Conservation (phyloP, 371 early-diverging fungal genomes). For the Actinomortierella ambigua region DNA sequence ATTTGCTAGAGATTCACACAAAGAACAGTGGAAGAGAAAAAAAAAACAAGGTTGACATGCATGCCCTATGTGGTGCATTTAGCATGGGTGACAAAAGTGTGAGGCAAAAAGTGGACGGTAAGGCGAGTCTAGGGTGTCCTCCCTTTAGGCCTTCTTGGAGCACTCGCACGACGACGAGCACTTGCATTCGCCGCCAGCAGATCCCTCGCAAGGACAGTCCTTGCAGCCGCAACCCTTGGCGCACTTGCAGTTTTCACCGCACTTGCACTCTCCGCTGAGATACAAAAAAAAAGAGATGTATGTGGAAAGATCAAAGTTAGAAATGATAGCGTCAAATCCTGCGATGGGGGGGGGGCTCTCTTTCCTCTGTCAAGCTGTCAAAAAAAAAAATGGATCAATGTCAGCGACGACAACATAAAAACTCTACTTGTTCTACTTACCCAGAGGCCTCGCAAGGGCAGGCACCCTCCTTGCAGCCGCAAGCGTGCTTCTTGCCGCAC, state of each 20-base stretch:
- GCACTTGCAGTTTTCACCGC: conserved; percentile 23
- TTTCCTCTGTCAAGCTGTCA: no score
- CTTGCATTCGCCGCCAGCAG: conserved; percentile 7
- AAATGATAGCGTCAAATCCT: conserved; percentile 17
- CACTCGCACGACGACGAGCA: conserved; percentile 11
- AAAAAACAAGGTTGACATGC: no score
- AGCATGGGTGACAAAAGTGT: no score
- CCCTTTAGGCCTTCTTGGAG: conserved; percentile 3
- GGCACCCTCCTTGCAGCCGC: conserved; percentile 23
- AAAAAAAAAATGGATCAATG: conserved; percentile 1
- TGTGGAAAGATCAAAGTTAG: conserved; percentile 7
- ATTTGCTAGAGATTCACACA: no score
- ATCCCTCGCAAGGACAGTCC: background rate
- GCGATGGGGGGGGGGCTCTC: no score
- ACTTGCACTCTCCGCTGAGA: conserved; percentile 23
- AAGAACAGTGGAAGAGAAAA: no score
- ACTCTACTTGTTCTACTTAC: no score
- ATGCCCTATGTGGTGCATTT: no score
- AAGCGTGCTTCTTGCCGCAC: conserved; percentile 21
- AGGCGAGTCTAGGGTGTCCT: no score
- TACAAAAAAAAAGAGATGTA: background rate
- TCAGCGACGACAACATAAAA: conserved; percentile 16
- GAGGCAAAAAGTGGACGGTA: no score
- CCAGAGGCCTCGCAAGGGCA: conserved; percentile 20
- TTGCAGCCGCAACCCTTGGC: conserved; percentile 18